A percentile compares a stretch with the other conserved stretches of the same genome.
These are phyloP conservation scores for Pyrus bretschneideri DNA, from an alignment of 306 rosid genomes.

Conservation along the genomic window DNA sequence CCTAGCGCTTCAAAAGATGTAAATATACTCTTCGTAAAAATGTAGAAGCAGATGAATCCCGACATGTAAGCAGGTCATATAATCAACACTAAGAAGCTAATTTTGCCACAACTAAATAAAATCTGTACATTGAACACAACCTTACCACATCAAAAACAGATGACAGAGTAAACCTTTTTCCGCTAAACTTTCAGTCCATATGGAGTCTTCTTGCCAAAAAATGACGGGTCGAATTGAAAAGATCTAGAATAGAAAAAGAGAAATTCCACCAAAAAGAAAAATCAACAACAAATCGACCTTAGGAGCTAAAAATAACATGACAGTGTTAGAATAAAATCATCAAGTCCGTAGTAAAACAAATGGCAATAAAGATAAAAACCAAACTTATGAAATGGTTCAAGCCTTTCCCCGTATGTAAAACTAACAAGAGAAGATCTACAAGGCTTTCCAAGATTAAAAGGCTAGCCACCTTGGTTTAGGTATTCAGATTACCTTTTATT, in stretches of 20 bases:
- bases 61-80: slow-evolving; percentile 10
- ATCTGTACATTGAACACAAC: slow-evolving; percentile 30
- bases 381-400: background rate
- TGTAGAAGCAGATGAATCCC: slow-evolving; percentile 7
- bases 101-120: slow-evolving; percentile 30
- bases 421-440: background rate
- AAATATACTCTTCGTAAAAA: background rate
- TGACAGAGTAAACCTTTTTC: slow-evolving; percentile 46
- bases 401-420: background rate
- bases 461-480: background rate
- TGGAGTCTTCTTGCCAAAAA: slow-evolving; percentile 51
- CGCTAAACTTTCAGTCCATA: slow-evolving; percentile 45
- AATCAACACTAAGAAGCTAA: slow-evolving; percentile 17
- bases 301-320: slow-evolving; percentile 20
- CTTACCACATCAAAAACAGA: slow-evolving; percentile 59
- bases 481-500: background rate
- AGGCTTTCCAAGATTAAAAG: background rate
- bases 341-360: slow-evolving; percentile 17
- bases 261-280: slow-evolving; percentile 47
- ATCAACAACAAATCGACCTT: slow-evolving; percentile 23
- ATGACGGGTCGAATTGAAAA: slow-evolving; percentile 51
- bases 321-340: slow-evolving; percentile 13
- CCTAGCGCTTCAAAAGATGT: background rate
- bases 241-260: slow-evolving; percentile 40
- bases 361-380: background rate